Evolutionary conservation across 345 rosid species (phyloP), one percentile per base, ranked within the genome.

Genomic region (Cardamine chenopodiifolia): DNA sequence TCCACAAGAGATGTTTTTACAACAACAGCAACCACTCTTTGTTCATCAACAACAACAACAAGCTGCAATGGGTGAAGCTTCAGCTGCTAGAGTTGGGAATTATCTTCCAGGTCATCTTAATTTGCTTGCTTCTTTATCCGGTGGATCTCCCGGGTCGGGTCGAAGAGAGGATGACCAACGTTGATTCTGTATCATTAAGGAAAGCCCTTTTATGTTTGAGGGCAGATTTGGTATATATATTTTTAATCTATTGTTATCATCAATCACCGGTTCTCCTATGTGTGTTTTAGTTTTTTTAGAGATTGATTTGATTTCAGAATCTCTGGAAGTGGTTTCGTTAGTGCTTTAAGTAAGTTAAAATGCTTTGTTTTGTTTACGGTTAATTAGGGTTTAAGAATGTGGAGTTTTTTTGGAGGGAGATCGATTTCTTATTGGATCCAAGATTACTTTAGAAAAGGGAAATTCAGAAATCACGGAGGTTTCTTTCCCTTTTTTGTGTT

Each of bases 41-140:
- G 70, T 85, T 47, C 97, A 86, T 59, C 94, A 88, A 77, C 96
- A 90, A 62, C 98, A 85, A 20, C 74, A 53, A 8, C 76, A 62
- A 66, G 77, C 66, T 23, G 88, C 90, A 6, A 87, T 92, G 77
- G 98, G 99, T 50, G 99, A 96, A 81, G 97, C 98, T 29, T 95
- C 97, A 15, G 97, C 97, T 9, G 94, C 97, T 17, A 80, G 94
- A 70, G 86, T 87, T 7, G 95, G 91, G 17, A 89, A 87, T 78
- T 89, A 87, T 81, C 86, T 89, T 39, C 97, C 97, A 4, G 92
- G 97, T 8, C 97, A 91, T 80, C 85, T 91, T 25, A 91, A 91
- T 78, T 82, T 91, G 80, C 82, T 91, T 74, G 95, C 97, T n/a
- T 86, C 95, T 19, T 87, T 91, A 58, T 89, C 97, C 7, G 90